A percentile compares a stretch with the other conserved stretches of the same genome.
These are phyloP conservation scores for Microcos paniculata DNA, from an alignment of 345 rosid genomes.

Conservation along the genomic window DNA sequence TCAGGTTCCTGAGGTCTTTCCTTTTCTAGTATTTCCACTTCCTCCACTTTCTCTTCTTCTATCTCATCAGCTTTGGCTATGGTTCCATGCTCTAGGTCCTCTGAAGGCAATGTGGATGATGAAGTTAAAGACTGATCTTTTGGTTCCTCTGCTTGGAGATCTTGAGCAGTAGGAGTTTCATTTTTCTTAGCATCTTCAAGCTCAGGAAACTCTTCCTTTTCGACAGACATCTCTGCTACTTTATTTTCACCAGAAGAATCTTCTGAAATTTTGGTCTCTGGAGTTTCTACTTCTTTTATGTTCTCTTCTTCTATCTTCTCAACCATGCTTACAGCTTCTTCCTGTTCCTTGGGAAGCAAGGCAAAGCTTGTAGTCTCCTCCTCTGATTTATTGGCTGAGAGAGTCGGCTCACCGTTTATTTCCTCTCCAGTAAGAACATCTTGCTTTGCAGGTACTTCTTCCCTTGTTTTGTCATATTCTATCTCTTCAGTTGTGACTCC, in stretches of 20 bases:
- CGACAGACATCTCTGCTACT: constrained; percentile 15
- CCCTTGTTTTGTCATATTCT: constrained; percentile 25
- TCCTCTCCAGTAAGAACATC: constrained; percentile 25
- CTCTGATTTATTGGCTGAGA: constrained; percentile 16
- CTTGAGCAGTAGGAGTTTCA: neutral
- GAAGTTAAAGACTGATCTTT: neutral
- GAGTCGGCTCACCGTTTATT: constrained; percentile 14
- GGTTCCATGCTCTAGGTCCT: neutral
- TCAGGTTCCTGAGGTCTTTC: constrained; percentile 6
- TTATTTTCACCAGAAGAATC: constrained; percentile 17
- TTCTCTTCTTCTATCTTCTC: neutral
- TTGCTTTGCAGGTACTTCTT: constrained; percentile 15
- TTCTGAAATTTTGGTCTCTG: neutral
- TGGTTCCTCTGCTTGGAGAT: neutral
- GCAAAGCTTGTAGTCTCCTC: constrained; percentile 22
- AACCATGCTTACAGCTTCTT: neutral
- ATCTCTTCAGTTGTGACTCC: constrained; percentile 22
- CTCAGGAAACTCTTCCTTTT: constrained; percentile 23
- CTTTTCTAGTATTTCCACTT: neutral
- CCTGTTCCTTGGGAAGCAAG: constrained; percentile 6
- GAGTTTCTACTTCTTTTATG: constrained; percentile 14
- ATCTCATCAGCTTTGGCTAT: neutral
- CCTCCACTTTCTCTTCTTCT: neutral
- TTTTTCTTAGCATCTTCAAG: neutral
- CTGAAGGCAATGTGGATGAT: neutral